A percentile compares a stretch with the other conserved stretches of the same genome.
Conservation (phyloP, 73 alveolate species). For the Paramecium pentaurelia region DNA sequence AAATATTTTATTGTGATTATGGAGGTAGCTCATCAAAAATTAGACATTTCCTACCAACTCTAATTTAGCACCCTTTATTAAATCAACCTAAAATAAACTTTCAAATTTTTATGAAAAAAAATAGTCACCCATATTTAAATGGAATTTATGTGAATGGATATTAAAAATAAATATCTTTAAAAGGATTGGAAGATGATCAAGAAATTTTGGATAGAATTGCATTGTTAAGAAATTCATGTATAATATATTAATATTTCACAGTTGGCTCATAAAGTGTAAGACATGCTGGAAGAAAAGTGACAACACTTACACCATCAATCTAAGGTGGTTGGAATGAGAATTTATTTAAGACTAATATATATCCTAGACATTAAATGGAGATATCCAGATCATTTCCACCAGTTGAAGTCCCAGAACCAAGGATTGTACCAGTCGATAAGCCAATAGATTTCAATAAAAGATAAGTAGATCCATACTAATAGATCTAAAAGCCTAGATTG, state of each 20-base stretch:
- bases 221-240: slow-evolving; percentile 27
- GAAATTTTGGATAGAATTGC: neutral
- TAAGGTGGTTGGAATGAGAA: slow-evolving; percentile 14
- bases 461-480: neutral
- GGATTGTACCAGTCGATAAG: neutral
- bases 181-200: neutral
- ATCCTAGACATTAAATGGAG: slow-evolving; percentile 46
- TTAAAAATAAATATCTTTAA: neutral
- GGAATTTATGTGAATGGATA: slow-evolving; percentile 34
- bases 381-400: neutral
- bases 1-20: slow-evolving; percentile 17
- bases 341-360: neutral
- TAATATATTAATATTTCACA: neutral
- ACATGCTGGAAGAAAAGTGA: slow-evolving; percentile 39
- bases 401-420: neutral
- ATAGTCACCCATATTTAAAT: neutral
- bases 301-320: neutral
- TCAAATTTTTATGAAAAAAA: neutral
- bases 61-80: neutral
- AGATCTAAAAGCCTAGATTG: neutral
- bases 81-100: slow-evolving; percentile 21
- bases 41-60: neutral
- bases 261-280: neutral
- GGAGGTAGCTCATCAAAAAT: slow-evolving; percentile 25
- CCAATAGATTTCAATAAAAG: neutral